Conservation (phyloP, 2,329 filamentous ascomycete genomes). For the Cyclaneusma minus region DNA sequence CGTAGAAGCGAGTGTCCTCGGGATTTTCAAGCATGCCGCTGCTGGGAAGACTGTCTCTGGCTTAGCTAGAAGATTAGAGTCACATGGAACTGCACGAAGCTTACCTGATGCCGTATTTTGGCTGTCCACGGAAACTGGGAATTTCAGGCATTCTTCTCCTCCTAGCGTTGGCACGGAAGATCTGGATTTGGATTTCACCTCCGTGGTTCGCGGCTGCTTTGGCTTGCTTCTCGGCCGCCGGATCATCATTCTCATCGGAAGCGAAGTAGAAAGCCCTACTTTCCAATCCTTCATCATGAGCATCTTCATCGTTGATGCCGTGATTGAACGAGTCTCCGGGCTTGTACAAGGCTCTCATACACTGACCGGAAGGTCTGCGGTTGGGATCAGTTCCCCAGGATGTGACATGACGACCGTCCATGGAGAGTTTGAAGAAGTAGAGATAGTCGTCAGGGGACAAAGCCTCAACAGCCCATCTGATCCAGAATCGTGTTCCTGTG, state of each 20-base stretch:
- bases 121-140: slow-evolving; percentile 28
- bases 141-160: slow-evolving; percentile 26
- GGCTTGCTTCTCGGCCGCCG: slow-evolving; percentile 13
- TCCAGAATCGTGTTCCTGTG: slow-evolving; percentile 34
- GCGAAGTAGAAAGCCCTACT: slow-evolving; percentile 34
- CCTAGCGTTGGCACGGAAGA: slow-evolving; percentile 34
- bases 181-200: slow-evolving; percentile 36
- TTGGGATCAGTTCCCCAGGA: slow-evolving; percentile 34
- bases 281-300: slow-evolving; percentile 27
- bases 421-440: slow-evolving; percentile 37
- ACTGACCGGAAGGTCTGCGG: slow-evolving; percentile 20
- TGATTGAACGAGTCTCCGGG: slow-evolving; percentile 27
- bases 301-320: slow-evolving; percentile 21
- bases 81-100: slow-evolving; percentile 12
- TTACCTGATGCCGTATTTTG: slow-evolving; percentile 37
- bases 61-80: slow-evolving; percentile 1
- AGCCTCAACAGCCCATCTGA: slow-evolving; percentile 29
- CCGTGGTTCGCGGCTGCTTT: slow-evolving; percentile 32
- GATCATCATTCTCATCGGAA: slow-evolving; percentile 11
- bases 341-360: slow-evolving; percentile 32
- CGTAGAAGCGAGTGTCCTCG: slow-evolving; percentile 32
- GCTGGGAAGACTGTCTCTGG: slow-evolving; percentile 28
- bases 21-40: slow-evolving; percentile 36
- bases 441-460: slow-evolving; percentile 21
- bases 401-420: slow-evolving; percentile 36